Evolutionary conservation across 176 grass and related monocot genomes (phyloP), one percentile per base, ranked within the genome.

Genomic region (Guadua angustifolia): DNA sequence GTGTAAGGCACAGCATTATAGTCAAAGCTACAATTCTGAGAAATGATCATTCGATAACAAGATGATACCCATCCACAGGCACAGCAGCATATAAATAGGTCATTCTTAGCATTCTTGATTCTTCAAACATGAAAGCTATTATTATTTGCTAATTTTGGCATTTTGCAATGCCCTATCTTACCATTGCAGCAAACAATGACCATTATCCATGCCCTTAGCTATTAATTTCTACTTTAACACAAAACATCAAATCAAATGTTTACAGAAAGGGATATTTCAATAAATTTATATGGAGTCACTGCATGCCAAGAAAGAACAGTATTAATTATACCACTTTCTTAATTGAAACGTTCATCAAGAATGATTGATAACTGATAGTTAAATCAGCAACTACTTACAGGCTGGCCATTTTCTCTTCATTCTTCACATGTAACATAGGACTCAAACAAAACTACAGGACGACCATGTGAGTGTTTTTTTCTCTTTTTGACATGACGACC

Each of bases 51-150:
- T 25, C 9, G 3, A 57, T 77, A 46, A n/a, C 47, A 84, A 58
- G 33, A 67, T n/a, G 35, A 72, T 78, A 65, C n/a, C 8, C 53
- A 33, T 73, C n/a, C n/a, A n/a, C n/a, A n/a, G n/a, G 24, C 33
- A 38, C 81, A 81, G 39, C 69, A 68, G 19, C 53, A 79, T 19
- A 79, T 73, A 59, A 55, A 49, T 51, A 79, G 38, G 46, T 6
- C 56, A 66, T 83, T 83, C 22, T 88, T 78, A 71, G 57, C 60
- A 58, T 66, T 71, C 44, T 83, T 79, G 49, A 67, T 66, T 71
- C 35, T 83, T 79, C 68, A 71, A 65, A 55, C 66, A 80, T 26
- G n/a, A 53, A 66, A 47, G 14, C 25, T 75, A 47, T n/a, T 73
- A 72, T 53, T 80, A 56, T 86, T 71, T 32, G 59, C 68, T 55